These are phyloP conservation scores for Lippia alba DNA, from an alignment of 305 asterid species.

Conservation along the genomic window DNA sequence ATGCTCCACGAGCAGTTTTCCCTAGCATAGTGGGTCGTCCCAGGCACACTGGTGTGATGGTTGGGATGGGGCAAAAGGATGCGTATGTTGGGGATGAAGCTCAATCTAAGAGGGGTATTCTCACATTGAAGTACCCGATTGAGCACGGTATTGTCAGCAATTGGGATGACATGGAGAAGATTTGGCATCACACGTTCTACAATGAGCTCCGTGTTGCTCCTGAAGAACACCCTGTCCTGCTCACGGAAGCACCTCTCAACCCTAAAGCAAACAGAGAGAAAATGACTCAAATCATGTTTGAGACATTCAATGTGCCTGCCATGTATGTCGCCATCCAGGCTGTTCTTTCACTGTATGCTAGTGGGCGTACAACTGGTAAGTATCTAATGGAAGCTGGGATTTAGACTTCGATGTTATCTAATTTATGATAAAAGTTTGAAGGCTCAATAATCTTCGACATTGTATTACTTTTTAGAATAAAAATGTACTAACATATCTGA, in stretches of 20 bases:
- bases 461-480: no score
- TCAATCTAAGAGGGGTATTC: conserved; percentile 57
- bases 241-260: conserved; percentile 58
- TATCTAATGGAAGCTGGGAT: background rate
- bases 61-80: conserved; percentile 60
- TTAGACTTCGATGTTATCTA: no score
- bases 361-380: conserved; percentile 65
- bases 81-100: conserved; percentile 63
- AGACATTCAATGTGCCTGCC: conserved; percentile 51
- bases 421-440: no score
- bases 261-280: conserved; percentile 61
- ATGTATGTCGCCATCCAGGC: conserved; percentile 62
- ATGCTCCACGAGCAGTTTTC: conserved; percentile 74
- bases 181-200: conserved; percentile 59
- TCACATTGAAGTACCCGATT: conserved; percentile 58
- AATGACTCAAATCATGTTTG: conserved; percentile 59
- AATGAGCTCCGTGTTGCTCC: conserved; percentile 62
- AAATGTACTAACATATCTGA: no score
- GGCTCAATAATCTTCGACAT: no score
- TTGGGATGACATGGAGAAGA: conserved; percentile 65
- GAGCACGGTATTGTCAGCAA: conserved; percentile 62
- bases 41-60: conserved; percentile 58
- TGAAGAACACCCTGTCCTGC: conserved; percentile 55
- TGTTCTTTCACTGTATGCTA: conserved; percentile 59
- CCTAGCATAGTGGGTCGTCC: conserved; percentile 51